Evolutionary conservation across 148 eudicot species (phyloP).

Genomic region (Rhododendron molle): DNA sequence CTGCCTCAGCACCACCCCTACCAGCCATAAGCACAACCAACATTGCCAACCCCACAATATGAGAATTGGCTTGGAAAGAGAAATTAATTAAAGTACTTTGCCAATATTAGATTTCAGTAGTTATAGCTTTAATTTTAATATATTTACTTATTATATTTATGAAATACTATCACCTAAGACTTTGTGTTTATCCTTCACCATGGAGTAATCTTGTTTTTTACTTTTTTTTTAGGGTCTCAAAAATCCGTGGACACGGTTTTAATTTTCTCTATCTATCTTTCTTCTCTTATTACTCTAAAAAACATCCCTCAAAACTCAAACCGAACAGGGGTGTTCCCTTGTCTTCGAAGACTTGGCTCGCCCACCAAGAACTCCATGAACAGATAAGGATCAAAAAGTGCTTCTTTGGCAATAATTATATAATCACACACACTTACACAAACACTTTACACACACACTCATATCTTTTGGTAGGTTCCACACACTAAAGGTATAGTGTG

Average conservation of each 20-base stretch:
- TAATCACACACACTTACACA: too few species aligned
- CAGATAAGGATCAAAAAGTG: neutral
- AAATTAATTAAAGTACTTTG: too few species aligned
- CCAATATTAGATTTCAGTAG: neutral
- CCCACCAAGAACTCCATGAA: neutral
- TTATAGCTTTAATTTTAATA: too few species aligned
- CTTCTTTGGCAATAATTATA: too few species aligned
- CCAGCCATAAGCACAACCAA: neutral
- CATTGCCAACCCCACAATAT: neutral
- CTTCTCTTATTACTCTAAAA: too few species aligned
- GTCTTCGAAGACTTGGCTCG: neutral
- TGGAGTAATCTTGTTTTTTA: too few species aligned
- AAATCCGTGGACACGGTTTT: fast-evolving
- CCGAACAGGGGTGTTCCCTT: neutral
- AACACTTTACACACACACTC: too few species aligned
- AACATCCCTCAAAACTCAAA: too few species aligned
- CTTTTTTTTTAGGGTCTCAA: too few species aligned
- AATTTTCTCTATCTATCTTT: too few species aligned
- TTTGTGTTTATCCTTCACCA: neutral
- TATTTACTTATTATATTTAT: too few species aligned
- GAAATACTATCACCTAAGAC: neutral
- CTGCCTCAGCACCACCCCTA: neutral
- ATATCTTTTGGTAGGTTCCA: too few species aligned
- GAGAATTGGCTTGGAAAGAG: neutral
- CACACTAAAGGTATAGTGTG: fast-evolving